These are phyloP conservation scores for Geosmithia putterillii DNA, from an alignment of 2,329 filamentous ascomycete genomes.

Conservation along the genomic window DNA sequence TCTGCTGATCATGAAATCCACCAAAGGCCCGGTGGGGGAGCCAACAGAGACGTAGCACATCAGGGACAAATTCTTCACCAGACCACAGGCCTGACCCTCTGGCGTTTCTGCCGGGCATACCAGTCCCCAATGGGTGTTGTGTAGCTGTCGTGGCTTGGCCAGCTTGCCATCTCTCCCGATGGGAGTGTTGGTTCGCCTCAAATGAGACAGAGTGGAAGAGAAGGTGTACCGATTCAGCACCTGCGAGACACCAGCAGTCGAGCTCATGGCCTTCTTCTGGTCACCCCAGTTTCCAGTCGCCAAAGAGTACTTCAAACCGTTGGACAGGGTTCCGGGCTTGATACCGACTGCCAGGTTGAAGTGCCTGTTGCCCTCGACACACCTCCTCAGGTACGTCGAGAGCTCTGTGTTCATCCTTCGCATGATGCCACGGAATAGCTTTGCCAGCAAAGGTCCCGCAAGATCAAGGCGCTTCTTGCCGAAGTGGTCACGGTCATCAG, in stretches of 20 bases:
- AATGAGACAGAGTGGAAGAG: slow-evolving; percentile 88
- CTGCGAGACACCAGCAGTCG: slow-evolving; percentile 94
- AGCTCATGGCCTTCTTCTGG: slow-evolving; percentile 93
- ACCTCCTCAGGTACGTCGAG: slow-evolving; percentile 80
- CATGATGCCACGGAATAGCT: slow-evolving; percentile 87
- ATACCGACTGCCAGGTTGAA: slow-evolving; percentile 88
- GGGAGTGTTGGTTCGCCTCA: slow-evolving; percentile 93
- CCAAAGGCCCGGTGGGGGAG: slow-evolving; percentile 77
- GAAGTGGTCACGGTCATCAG: slow-evolving; percentile 96
- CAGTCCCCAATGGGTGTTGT: slow-evolving; percentile 97
- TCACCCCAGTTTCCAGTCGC: slow-evolving; percentile 99
- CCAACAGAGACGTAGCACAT: slow-evolving; percentile 99
- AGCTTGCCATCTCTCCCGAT: slow-evolving; percentile 97
- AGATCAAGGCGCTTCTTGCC: slow-evolving; percentile 97
- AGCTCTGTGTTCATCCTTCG: slow-evolving; percentile 85
- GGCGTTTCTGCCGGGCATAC: slow-evolving; percentile 96
- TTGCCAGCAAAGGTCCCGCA: slow-evolving; percentile 87
- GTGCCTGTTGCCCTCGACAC: slow-evolving; percentile 76
- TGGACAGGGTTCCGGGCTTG: slow-evolving; percentile 82
- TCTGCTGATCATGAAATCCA: slow-evolving; percentile 89
- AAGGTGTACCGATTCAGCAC: slow-evolving; percentile 98
- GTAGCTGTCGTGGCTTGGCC: slow-evolving; percentile 91
- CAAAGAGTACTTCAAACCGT: slow-evolving; percentile 90
- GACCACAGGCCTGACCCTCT: slow-evolving; percentile 93
- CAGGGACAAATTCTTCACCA: slow-evolving; percentile 93